A percentile compares a stretch with the other conserved stretches of the same genome.
These are phyloP conservation scores for Tricholoma matsutake DNA, from an alignment of 768 basidiomycete species.

Conservation along the genomic window DNA sequence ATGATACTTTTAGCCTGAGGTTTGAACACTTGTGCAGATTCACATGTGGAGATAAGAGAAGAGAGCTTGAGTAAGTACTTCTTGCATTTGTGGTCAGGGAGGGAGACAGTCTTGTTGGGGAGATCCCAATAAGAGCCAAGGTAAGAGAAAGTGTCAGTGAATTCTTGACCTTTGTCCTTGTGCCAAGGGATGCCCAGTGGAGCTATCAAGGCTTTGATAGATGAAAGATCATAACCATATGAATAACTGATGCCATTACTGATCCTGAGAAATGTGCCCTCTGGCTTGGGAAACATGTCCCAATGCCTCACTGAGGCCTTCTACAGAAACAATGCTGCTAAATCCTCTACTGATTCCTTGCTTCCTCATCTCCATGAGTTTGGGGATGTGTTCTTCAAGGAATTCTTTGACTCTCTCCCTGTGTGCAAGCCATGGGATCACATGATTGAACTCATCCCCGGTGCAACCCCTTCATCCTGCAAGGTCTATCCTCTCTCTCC, in stretches of 20 bases:
- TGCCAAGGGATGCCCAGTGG: too few relatives aligned
- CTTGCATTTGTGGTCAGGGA: conserved; percentile 26
- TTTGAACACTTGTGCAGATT: neutral
- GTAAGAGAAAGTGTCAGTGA: conserved; percentile 15
- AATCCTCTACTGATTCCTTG: too few relatives aligned
- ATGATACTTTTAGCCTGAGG: too few relatives aligned
- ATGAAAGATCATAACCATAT: conserved; percentile 16
- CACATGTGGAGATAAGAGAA: conserved; percentile 6
- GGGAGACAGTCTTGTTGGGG: conserved; percentile 10
- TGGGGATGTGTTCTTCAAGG: too few relatives aligned
- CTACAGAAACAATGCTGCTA: too few relatives aligned
- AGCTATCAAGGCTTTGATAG: conserved; percentile 9
- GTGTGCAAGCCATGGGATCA: too few relatives aligned
- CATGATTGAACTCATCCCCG: too few relatives aligned
- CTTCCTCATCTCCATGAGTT: too few relatives aligned
- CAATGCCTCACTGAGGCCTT: too few relatives aligned
- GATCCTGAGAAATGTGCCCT: neutral
- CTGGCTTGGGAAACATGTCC: conserved; percentile 13
- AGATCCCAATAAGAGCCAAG: conserved; percentile 32
- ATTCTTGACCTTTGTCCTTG: conserved; percentile 18
- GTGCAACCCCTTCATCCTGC: too few relatives aligned
- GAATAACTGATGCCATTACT: neutral
- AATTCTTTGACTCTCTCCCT: too few relatives aligned
- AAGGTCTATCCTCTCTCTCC: too few relatives aligned
- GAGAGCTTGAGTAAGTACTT: conserved; percentile 18